Base-by-base conservation (phyloP, 495 filamentous ascomycete species). In the Aeminium ludgeri region DNA sequence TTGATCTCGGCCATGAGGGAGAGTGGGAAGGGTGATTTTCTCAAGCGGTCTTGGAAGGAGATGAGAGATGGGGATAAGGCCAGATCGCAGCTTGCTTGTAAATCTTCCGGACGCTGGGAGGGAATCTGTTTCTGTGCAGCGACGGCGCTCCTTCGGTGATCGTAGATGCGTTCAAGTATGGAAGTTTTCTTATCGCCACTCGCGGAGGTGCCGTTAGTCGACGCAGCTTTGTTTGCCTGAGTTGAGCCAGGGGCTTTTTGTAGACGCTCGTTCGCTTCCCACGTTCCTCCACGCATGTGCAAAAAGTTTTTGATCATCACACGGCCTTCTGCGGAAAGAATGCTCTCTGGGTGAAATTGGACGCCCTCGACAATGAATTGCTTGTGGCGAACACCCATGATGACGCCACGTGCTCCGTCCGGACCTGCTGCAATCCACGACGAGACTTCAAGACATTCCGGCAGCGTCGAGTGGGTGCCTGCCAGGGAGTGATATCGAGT, bases 331-430 rank as follows among this genome's bases (percentile, higher is more conserved):
- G 76, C 82, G 0, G 89, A 95, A 20, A 97, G 61, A 39, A 97
- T 97, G 55, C 87, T 95, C 59, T 97, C 89, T 0, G 89, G 89
- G 54, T 97, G 89, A 57, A 95, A 97, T 56, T 97, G 89, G 13
- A 96, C 86, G 23, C 87, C 89, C 55, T 97, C 89, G 3, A 97
- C 68, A 0, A 82, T 66, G 52, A 80, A 76, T 54, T 87, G 70
- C 61, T 91, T 94, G 64, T 99, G 89, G 16, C 89, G 72, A 10
- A 96, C 77, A 15, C 89, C 89, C 89, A 96, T 96, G 47, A 99
- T 99, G 34, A 96, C 74, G 10, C 75, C 74, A 46, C 76, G 79
- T 13, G 65, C 74, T 28, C 76, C 78, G 56, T 70, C 69, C 23
- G 61, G 66, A 16, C 71, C 72, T 20, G 59, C 58, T 25, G 63